Percentiles rank a stretch among this genome's conserved stretches.
These are phyloP conservation scores for Chaetothyriales sp. DNA, from an alignment of 2,329 filamentous ascomycete species.

Conservation along the genomic window DNA sequence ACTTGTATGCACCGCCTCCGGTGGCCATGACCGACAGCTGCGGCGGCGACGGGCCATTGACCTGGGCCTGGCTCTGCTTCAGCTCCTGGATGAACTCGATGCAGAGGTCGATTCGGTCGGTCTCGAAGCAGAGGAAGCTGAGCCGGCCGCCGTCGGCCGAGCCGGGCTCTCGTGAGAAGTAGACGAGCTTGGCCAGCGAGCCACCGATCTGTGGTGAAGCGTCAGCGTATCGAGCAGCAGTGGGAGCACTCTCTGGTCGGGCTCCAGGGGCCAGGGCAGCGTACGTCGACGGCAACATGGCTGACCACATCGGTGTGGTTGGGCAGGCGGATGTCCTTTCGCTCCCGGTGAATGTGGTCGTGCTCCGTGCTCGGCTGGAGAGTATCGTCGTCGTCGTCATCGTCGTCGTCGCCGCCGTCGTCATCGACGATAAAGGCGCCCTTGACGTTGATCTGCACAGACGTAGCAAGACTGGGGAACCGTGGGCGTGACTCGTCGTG, in stretches of 20 bases:
- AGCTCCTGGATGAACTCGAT: conserved; percentile 81
- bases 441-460: conserved; percentile 89
- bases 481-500: conserved; percentile 18
- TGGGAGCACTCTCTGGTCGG: not conserved
- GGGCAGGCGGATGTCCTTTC: conserved; percentile 86
- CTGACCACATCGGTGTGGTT: conserved; percentile 92
- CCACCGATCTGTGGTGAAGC: conserved; percentile 64
- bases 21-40: conserved; percentile 90
- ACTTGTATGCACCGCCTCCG: conserved; percentile 91
- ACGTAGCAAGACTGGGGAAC: conserved; percentile 46
- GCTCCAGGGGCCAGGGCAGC: conserved; percentile 23
- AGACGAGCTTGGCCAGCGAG: conserved; percentile 89
- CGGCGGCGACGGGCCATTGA: conserved; percentile 57
- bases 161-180: conserved; percentile 80
- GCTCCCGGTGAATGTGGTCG: conserved; percentile 54
- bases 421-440: conserved; percentile 94
- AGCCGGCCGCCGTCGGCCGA: conserved; percentile 69
- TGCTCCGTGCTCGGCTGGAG: conserved; percentile 4
- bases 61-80: conserved; percentile 63
- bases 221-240: not conserved
- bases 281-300: conserved; percentile 90
- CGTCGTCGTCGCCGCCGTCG: conserved; percentile 40
- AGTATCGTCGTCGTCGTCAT: conserved; percentile 3
- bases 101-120: conserved; percentile 82
- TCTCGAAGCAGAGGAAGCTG: conserved; percentile 94